Evolutionary conservation across 108 stramenopile genomes (phyloP).

Genomic region (Skeletonema menzelii): DNA sequence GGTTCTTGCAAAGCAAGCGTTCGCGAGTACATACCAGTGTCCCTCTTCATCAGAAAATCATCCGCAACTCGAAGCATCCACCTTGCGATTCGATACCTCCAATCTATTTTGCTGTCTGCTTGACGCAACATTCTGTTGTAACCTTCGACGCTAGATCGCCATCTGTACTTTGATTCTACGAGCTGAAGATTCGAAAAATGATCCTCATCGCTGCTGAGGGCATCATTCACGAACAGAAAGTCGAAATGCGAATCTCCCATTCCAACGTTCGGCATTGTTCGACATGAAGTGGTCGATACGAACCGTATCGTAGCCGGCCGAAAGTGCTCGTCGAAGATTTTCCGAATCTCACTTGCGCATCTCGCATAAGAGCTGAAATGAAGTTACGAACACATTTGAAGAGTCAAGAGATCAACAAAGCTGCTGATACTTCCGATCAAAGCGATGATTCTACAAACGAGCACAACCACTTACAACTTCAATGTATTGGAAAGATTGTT

Average conservation of each 20-base stretch:
- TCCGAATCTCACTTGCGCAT: too few relatives aligned
- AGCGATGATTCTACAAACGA: neutral
- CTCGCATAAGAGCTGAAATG: slow-evolving; percentile 84
- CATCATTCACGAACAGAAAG: neutral
- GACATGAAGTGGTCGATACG: neutral
- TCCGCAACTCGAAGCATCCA: slow-evolving; percentile 41
- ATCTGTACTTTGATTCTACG: neutral
- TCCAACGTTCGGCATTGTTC: neutral
- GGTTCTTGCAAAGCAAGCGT: too few relatives aligned
- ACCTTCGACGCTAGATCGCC: too few relatives aligned
- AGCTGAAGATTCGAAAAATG: neutral
- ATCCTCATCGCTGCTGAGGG: neutral
- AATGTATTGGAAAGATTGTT: slow-evolving; percentile 66
- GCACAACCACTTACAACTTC: slow-evolving; percentile 31
- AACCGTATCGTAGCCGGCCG: too few relatives aligned
- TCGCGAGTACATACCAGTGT: slow-evolving; percentile 10
- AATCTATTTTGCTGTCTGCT: slow-evolving; percentile 1
- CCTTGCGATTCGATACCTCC: slow-evolving; percentile 37
- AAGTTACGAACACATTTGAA: slow-evolving; percentile 65
- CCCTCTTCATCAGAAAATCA: slow-evolving; percentile 22
- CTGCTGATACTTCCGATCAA: neutral
- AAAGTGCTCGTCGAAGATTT: too few relatives aligned
- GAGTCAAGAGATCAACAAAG: slow-evolving; percentile 4
- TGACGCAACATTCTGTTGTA: neutral
- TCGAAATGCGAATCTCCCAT: neutral